These are phyloP conservation scores for Quercus dentata DNA, from an alignment of 306 rosid genomes.

Conservation along the genomic window DNA sequence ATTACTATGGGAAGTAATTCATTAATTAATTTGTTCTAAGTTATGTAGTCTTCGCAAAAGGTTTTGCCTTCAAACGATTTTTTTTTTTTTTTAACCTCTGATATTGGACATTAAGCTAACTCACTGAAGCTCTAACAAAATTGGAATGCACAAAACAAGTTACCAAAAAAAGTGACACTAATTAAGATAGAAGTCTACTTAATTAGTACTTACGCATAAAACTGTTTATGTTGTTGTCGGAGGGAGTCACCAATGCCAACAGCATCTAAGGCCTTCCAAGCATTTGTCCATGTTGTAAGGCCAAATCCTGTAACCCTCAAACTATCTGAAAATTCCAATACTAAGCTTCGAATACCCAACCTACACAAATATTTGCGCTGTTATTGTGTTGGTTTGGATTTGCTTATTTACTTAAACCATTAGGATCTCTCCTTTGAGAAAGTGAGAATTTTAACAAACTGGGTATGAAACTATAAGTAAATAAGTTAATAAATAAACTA, in stretches of 20 bases:
- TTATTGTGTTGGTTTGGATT: too few relatives aligned
- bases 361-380: conserved; percentile 17
- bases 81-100: neutral
- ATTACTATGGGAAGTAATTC: neutral
- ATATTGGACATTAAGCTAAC: neutral
- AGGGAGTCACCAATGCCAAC: conserved; percentile 50
- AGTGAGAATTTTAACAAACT: too few relatives aligned
- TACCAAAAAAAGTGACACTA: neutral
- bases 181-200: neutral
- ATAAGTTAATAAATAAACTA: too few relatives aligned
- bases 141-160: neutral
- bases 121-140: neutral
- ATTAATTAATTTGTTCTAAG: too few relatives aligned
- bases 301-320: conserved; percentile 65
- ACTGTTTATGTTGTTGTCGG: conserved; percentile 36
- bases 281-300: conserved; percentile 51
- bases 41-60: too few relatives aligned
- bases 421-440: too few relatives aligned
- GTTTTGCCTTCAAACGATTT: too few relatives aligned
- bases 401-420: too few relatives aligned
- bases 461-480: too few relatives aligned
- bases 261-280: conserved; percentile 77
- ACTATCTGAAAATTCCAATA: conserved; percentile 53
- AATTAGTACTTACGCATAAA: conserved; percentile 33
- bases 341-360: conserved; percentile 56